Base-by-base conservation (phyloP, 352 stramenopile genomes). In the Pythium pyrilobum region DNA sequence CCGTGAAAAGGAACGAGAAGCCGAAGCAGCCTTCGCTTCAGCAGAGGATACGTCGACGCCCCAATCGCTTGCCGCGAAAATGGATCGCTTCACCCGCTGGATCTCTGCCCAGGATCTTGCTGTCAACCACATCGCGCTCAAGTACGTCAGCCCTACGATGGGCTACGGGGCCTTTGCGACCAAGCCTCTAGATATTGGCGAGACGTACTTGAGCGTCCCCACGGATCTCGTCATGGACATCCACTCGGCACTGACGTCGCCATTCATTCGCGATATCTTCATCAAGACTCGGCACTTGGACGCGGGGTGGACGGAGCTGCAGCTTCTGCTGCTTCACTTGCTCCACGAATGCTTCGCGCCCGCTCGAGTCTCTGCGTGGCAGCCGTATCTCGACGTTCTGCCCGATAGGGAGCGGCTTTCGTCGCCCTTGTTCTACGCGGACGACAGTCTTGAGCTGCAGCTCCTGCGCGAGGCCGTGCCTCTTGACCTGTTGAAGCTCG, bases 311-410 rank as follows among this genome's bases (percentile, higher is more conserved):
- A 61, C 32, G 2, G 54, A 62, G 13, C 40, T 50, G 0, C 54
- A 50, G 24, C 28, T 60, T 13, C 37, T 87, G 36, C 66, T 97
- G 0, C 42, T 89, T 1, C 85, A 95, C 29, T 40, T 97, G 15
- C 48, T 97, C 13, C 73, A 95, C 51, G 85, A 97, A 50, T 72
- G 72, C 27, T 96, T 95, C 33, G 74, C 85, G 5, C 71, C 71
- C 8, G 51, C 68, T 1, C 52, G 52, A 13, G 18, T 15, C 13
- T 91, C 75, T 4, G 46, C 32, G 15, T 97, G 81, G 81, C 85
- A 77, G 43, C 85, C 90, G 18, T 98, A 97, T 59, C 57, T 98
- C 7, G 77, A 87, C 28, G 67, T 96, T 47, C 52, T 98, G 3
- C 89, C 89, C 2, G 36, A 49, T 13, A 25, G 32, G 4, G 39